Conservation (phyloP, 495 filamentous ascomycete genomes). For the Aspergillus avenaceus region DNA sequence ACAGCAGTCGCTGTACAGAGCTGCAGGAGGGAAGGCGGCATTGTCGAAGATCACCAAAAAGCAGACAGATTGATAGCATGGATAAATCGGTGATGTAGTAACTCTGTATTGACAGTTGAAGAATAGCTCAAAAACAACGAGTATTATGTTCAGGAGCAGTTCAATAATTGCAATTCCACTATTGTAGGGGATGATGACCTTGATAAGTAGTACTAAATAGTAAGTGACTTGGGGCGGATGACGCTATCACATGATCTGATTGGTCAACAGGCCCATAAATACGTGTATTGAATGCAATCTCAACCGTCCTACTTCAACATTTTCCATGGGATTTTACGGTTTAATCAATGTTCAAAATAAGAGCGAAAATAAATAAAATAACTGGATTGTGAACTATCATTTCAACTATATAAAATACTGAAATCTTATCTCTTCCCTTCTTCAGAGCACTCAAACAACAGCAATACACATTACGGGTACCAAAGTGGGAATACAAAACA, state of each 20-base stretch:
- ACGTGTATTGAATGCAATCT: too few species aligned
- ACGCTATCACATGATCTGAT: conserved; percentile 10
- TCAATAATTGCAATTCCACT: neutral
- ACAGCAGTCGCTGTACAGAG: conserved; percentile 43
- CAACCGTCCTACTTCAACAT: too few species aligned
- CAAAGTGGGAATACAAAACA: too few species aligned
- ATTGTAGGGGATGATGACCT: neutral
- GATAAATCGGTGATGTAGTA: conserved; percentile 12
- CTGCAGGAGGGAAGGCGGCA: conserved; percentile 41
- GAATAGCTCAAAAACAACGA: neutral
- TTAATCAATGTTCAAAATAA: too few species aligned
- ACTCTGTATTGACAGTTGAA: neutral
- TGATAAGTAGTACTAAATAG: too few species aligned
- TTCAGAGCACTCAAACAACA: too few species aligned
- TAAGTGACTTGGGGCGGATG: neutral
- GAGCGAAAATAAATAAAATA: too few species aligned
- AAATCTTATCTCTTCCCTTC: too few species aligned
- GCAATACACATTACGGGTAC: too few species aligned
- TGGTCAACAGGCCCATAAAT: neutral
- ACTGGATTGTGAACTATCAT: too few species aligned
- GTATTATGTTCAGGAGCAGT: neutral
- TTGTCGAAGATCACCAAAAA: conserved; percentile 20
- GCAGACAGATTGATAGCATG: conserved; percentile 17
- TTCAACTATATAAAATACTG: too few species aligned
- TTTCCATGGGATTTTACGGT: too few species aligned